Evolutionary conservation across 2,329 filamentous ascomycete genomes (phyloP), one percentile per base, ranked within the genome.

Genomic region (Cladosporium sp.): DNA sequence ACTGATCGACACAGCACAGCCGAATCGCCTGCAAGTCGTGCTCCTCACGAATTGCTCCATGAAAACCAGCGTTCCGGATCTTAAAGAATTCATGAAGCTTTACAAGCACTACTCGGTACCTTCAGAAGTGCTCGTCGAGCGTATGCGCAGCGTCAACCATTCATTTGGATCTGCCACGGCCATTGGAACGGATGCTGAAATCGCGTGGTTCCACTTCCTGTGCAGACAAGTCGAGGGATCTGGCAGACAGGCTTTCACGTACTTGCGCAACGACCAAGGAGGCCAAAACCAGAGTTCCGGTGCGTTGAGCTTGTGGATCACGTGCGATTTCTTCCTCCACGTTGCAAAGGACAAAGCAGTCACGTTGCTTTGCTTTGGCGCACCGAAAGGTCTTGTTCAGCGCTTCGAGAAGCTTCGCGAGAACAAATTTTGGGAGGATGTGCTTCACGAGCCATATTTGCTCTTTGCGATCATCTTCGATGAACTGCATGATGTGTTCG

Each of bases 101-200:
- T 28, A 39, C 30, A 62, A 53, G 32, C 21, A 54, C 48, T 62
- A 62, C 14, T 53, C 46, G 1, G 48, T 62, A 14, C 59, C 59
- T 5, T 39, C 59, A 7, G 46, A 62, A 11, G 59, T 62, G 21
- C 48, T 62, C 28, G n/a, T 46, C 23, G 59, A 62, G 25, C 59
- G 59, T 34, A 62, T 62, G 59, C 59, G 59, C 30, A 54, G 48
- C 21, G 59, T 62, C 30, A 62, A 62, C 10, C 32, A 62, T n/a
- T 23, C 59, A 13, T 62, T 62, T 39, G 59, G 59, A n/a, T 62
- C 59, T n/a, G 39, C 59, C 16, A 30, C 28, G 21, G 46, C 48
- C 16, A 5, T 53, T 8, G 32, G 48, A 11, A 43, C 46, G 21
- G 30, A 62, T 6, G 59, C 59, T 21, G 26, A 62, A 8, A 53